phyloP scores from a whole-genome alignment of 768 basidiomycete species.

The Suillus subaureus region DNA sequence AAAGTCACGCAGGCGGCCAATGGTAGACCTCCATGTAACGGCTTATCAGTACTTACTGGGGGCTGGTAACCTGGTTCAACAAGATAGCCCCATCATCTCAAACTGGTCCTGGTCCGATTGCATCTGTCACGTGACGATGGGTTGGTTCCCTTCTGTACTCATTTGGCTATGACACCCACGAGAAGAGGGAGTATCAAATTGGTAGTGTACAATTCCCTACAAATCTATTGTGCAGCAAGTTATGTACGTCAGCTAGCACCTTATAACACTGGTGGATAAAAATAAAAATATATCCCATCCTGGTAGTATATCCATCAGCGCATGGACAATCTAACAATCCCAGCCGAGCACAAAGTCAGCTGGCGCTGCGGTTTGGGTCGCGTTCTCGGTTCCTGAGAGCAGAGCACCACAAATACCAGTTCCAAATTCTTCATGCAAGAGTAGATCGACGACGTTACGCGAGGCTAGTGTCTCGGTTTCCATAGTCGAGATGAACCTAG shows the following conservation, averaged over 20 bases:
- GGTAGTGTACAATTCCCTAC: not conserved
- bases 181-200: not conserved
- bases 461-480: slow-evolving; percentile 88
- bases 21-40: not conserved
- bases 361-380: slow-evolving; percentile 15
- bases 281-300: not conserved
- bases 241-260: not conserved
- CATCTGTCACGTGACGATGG: not conserved
- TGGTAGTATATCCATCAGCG: not conserved
- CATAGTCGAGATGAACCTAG: slow-evolving; percentile 87
- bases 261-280: not conserved
- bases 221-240: not conserved
- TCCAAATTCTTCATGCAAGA: slow-evolving; percentile 73
- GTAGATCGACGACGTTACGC: slow-evolving; percentile 79
- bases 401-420: slow-evolving; percentile 65
- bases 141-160: not conserved
- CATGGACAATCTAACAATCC: slow-evolving; percentile 57
- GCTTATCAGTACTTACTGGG: not conserved
- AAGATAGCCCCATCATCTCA: not conserved
- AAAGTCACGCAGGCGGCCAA: not conserved
- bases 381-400: slow-evolving; percentile 29
- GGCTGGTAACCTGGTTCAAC: not conserved
- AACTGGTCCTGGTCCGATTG: not conserved
- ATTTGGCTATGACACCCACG: not conserved
- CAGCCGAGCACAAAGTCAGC: slow-evolving; percentile 67